Conservation (phyloP, 1,139 yeast species). For the Williopsis jadinii region DNA sequence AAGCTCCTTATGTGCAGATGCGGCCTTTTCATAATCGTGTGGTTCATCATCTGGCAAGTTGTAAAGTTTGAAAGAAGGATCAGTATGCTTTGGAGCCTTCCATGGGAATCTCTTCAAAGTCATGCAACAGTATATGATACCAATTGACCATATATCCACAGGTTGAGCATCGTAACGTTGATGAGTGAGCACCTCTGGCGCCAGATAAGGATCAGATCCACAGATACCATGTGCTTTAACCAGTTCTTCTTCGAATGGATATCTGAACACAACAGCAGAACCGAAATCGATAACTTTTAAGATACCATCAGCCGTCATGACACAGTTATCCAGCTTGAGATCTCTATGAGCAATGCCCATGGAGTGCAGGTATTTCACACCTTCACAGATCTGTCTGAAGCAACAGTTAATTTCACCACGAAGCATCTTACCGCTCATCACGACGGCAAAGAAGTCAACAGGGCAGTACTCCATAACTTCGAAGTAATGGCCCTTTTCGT, state of each 20-base stretch:
- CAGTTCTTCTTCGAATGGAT: slow-evolving; percentile 76
- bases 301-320: slow-evolving; percentile 77
- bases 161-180: slow-evolving; percentile 85
- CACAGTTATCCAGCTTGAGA: slow-evolving; percentile 90
- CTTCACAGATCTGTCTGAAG: slow-evolving; percentile 77
- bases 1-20: slow-evolving; percentile 38
- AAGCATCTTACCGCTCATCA: slow-evolving; percentile 93
- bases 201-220: slow-evolving; percentile 96
- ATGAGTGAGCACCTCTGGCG: slow-evolving; percentile 82
- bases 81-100: slow-evolving; percentile 89
- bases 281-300: slow-evolving; percentile 94
- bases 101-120: slow-evolving; percentile 91
- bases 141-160: slow-evolving; percentile 93
- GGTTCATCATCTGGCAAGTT: slow-evolving; percentile 36
- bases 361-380: slow-evolving; percentile 76
- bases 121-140: slow-evolving; percentile 95
- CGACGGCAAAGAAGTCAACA: slow-evolving; percentile 92
- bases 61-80: slow-evolving; percentile 69
- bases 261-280: slow-evolving; percentile 87
- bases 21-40: slow-evolving; percentile 39
- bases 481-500: slow-evolving; percentile 78
- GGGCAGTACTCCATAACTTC: slow-evolving; percentile 99
- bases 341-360: slow-evolving; percentile 96
- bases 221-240: slow-evolving; percentile 89
- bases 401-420: slow-evolving; percentile 83